Percentiles rank a stretch among this genome's conserved stretches.
Evolutionary conservation across 306 rosid genomes (phyloP).

Genomic region (Vigna radiata): DNA sequence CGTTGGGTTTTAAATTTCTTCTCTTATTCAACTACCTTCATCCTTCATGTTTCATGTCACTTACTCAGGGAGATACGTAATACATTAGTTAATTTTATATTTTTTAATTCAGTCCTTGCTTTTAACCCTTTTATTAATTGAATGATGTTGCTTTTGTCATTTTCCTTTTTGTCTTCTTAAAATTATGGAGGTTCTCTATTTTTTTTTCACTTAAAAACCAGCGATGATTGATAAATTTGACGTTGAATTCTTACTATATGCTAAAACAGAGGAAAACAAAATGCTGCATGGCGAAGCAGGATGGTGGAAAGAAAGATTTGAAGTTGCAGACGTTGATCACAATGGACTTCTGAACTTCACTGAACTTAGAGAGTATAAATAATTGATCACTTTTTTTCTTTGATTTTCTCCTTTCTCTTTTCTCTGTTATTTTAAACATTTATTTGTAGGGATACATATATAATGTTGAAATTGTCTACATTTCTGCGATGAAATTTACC

Average conservation of each 20-base stretch:
- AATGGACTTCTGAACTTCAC: slow-evolving; percentile 64
- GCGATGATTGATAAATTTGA: no score
- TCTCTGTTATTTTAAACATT: background rate
- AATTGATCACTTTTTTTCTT: background rate
- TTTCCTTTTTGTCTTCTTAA: no score
- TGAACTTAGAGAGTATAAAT: slow-evolving; percentile 67
- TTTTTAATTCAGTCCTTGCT: no score
- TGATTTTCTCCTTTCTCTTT: background rate
- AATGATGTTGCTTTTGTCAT: no score
- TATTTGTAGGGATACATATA: background rate
- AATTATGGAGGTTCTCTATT: no score
- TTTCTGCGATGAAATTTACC: background rate
- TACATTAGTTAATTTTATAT: no score
- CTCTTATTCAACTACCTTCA: background rate
- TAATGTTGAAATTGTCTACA: background rate
- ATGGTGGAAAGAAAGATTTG: slow-evolving; percentile 80
- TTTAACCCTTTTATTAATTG: no score
- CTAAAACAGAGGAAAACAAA: slow-evolving; percentile 56
- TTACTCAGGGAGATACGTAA: no score
- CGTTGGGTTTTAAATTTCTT: background rate
- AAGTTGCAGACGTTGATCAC: slow-evolving; percentile 62
- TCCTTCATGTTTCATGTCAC: no score
- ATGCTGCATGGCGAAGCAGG: slow-evolving; percentile 78
- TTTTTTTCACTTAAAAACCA: no score
- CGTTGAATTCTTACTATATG: background rate